These are phyloP conservation scores for Metschnikowia rubicola DNA, from an alignment of 805 yeast species.

Conservation along the genomic window DNA sequence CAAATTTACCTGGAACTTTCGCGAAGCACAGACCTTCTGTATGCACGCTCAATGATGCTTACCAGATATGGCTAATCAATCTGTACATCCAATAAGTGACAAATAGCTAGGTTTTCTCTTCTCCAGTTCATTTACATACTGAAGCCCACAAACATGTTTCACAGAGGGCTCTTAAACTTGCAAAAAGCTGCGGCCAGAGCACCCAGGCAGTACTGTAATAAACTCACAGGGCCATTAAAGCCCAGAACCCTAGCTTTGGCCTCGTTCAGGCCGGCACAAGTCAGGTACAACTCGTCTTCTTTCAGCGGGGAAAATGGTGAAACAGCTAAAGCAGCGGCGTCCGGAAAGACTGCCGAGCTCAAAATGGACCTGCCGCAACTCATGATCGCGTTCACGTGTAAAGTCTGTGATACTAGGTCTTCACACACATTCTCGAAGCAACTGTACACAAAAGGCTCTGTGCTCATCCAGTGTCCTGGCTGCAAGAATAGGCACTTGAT, in stretches of 20 bases:
- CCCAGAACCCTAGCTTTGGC: neutral
- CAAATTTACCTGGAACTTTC: neutral
- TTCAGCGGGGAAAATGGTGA: neutral
- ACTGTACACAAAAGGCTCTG: conserved; percentile 83
- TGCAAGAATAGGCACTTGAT: conserved; percentile 85
- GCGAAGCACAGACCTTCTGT: neutral
- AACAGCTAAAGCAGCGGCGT: neutral
- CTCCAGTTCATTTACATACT: too few species aligned
- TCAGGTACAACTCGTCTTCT: conserved; percentile 2
- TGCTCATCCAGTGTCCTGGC: conserved; percentile 86
- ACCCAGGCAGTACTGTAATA: neutral
- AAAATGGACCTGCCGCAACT: conserved; percentile 74
- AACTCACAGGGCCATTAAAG: neutral
- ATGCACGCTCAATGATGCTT: neutral
- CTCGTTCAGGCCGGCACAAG: neutral
- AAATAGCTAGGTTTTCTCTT: neutral
- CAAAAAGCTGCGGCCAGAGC: neutral
- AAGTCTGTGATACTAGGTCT: conserved; percentile 77
- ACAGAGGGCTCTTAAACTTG: neutral
- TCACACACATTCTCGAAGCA: conserved; percentile 91
- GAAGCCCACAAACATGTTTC: neutral
- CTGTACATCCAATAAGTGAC: neutral
- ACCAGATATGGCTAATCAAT: too few species aligned
- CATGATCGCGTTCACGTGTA: conserved; percentile 91
- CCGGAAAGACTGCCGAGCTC: conserved; percentile 18